Evolutionary conservation across 495 filamentous ascomycete species (phyloP).

Genomic region (Lasiosphaeris hirsuta): DNA sequence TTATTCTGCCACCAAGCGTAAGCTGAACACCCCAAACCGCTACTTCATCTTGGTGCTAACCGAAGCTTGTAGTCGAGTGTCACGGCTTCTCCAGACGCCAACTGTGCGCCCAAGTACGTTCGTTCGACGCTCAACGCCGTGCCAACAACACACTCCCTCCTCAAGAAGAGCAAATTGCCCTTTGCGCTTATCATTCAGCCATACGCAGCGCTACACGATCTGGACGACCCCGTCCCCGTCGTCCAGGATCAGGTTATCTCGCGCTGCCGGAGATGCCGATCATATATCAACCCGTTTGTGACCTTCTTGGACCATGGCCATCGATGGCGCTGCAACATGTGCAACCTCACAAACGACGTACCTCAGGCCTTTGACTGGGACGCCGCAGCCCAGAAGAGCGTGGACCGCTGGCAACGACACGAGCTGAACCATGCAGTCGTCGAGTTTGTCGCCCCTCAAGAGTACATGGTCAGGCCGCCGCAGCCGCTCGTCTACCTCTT

Average conservation of each 20-base stretch:
- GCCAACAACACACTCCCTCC: conserved; percentile 81
- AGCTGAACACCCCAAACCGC: conserved; percentile 32
- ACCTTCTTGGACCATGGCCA: conserved; percentile 96
- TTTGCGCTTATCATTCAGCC: conserved; percentile 96
- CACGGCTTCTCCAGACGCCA: conserved; percentile 86
- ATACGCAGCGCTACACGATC: conserved; percentile 87
- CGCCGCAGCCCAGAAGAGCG: conserved; percentile 77
- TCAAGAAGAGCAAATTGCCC: conserved; percentile 94
- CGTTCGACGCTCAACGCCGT: conserved; percentile 92
- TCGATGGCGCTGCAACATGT: conserved; percentile 99
- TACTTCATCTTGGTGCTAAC: conserved; percentile 18
- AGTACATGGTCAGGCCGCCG: conserved; percentile 98
- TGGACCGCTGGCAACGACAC: conserved; percentile 83
- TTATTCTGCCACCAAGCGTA: conserved; percentile 88
- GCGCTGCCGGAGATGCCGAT: conserved; percentile 87
- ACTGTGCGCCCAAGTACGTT: conserved; percentile 91
- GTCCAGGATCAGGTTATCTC: conserved; percentile 97
- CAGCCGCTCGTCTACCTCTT: conserved; percentile 98
- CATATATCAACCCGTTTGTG: conserved; percentile 97
- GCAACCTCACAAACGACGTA: conserved; percentile 96
- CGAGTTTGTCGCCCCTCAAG: conserved; percentile 95
- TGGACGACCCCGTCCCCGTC: conserved; percentile 85
- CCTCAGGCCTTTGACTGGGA: conserved; percentile 99
- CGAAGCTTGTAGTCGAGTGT: conserved; percentile 69
- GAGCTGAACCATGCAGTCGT: conserved; percentile 94